Evolutionary conservation across 495 filamentous ascomycete genomes (phyloP).

Genomic region (Neurospora sp.): DNA sequence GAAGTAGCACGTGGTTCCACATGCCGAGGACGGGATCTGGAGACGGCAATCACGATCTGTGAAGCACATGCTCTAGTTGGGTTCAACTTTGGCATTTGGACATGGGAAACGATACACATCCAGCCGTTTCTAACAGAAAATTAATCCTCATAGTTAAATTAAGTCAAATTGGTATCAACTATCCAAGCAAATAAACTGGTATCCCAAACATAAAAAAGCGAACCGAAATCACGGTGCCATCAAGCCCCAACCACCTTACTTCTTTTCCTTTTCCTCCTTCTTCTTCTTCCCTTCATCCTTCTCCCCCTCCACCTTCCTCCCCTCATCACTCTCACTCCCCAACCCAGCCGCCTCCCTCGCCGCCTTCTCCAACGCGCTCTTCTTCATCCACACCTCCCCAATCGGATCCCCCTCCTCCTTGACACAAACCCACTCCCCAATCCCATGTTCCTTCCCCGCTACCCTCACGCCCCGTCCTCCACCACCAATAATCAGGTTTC

Average conservation of each 20-base stretch:
- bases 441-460: constrained; percentile 54
- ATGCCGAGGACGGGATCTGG: neutral
- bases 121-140: neutral
- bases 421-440: constrained; percentile 63
- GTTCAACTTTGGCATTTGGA: neutral
- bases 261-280: neutral
- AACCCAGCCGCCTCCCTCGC: neutral
- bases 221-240: neutral
- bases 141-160: neutral
- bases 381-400: constrained; percentile 50
- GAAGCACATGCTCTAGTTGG: neutral
- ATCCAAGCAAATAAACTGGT: neutral
- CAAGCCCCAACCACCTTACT: neutral
- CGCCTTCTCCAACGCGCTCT: constrained; percentile 11
- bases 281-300: neutral
- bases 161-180: neutral
- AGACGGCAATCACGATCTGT: neutral
- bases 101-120: neutral
- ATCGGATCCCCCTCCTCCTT: constrained; percentile 53
- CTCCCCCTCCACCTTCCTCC: neutral
- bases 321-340: neutral
- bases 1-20: neutral
- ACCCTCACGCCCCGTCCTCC: constrained; percentile 55
- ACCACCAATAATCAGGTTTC: constrained; percentile 72
- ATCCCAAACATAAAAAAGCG: neutral